phyloP scores from a whole-genome alignment of 306 rosid species.

The Vigna radiata region DNA sequence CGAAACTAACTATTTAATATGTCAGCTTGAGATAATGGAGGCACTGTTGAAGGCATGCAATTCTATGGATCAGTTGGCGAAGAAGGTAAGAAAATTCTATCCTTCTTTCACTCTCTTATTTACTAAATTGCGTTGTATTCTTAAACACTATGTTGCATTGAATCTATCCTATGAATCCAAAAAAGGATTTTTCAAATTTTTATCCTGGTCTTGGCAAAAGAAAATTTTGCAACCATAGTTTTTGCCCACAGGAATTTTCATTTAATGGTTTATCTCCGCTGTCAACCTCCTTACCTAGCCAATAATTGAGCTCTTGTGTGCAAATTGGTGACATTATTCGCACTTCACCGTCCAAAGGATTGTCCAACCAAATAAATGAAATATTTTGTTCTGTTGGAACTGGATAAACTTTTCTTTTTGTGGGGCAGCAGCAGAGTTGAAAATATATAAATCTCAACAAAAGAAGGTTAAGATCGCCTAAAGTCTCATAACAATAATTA shows the following conservation, averaged over 20 bases:
- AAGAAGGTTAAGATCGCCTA: background rate
- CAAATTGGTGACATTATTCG: background rate
- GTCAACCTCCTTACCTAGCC: background rate
- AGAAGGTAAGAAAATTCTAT: constrained; percentile 58
- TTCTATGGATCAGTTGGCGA: constrained; percentile 58
- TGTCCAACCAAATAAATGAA: constrained; percentile 7
- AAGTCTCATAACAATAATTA: background rate
- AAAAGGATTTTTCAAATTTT: background rate
- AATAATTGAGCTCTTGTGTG: constrained; percentile 6
- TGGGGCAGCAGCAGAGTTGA: background rate
- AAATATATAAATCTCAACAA: background rate
- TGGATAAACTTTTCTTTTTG: background rate
- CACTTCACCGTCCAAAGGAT: constrained; percentile 6
- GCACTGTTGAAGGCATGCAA: constrained; percentile 73
- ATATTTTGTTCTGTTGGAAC: background rate
- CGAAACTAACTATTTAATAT: constrained; percentile 43
- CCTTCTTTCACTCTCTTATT: constrained; percentile 12
- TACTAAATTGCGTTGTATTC: constrained; percentile 21
- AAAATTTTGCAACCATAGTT: background rate
- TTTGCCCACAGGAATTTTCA: constrained; percentile 31
- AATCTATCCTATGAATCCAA: constrained; percentile 25
- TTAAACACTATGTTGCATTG: constrained; percentile 15
- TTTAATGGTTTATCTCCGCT: constrained; percentile 1
- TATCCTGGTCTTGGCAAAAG: too few relatives aligned
- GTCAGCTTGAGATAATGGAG: constrained; percentile 72